Base-by-base conservation (phyloP, 495 filamentous ascomycete genomes). In the Penicillium soppii region DNA sequence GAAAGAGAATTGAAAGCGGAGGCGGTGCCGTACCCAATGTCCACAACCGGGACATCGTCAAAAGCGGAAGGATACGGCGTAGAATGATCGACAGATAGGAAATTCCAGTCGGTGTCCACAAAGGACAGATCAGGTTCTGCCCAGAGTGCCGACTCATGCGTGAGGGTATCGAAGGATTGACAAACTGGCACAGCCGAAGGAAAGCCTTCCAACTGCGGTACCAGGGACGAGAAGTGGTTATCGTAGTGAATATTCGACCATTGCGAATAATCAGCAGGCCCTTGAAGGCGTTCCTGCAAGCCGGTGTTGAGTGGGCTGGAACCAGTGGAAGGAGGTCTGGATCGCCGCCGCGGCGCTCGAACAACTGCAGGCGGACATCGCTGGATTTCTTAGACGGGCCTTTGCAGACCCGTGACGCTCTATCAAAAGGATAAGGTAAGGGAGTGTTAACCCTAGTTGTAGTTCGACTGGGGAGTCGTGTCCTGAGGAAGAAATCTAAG, bases 321-420 rank as follows among this genome's bases (percentile, higher is more conserved):
- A 62, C 59, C 54, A 58, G 48, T 44, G 29, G 39, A 12, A 7
- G 25, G 33, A 35, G 33, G 43, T 35, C 59, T 61, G 59, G 44
- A 52, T 42, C 27, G 43, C 23, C 36, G 59, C 57, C 41, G 60
- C 57, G 59, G 50, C 43, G 60, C 52, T 47, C 38, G 40, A 39
- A 43, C 50, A 61, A 52, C 45, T 40, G 57, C 49, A 46, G 57
- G 54, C 60, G 49, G 56, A 15, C 62, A 66, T 66, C 51, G 54
- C 22, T 51, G 47, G 62, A 66, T 66, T 10, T 47, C 55, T 63
- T 54, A 56, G 46, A 47, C 56, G 62, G 62, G 62, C 54, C 62
- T 58, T 51, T 53, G 62, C 60, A 58, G 62, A 61, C 62, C 62
- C 62, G 59, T 50, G 47, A 51, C 56, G 62, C 62, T 23, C 29